Percentiles rank a stretch among this genome's conserved stretches.
phyloP scores from a whole-genome alignment of 139 green algal species.

The Closterium sp. region DNA sequence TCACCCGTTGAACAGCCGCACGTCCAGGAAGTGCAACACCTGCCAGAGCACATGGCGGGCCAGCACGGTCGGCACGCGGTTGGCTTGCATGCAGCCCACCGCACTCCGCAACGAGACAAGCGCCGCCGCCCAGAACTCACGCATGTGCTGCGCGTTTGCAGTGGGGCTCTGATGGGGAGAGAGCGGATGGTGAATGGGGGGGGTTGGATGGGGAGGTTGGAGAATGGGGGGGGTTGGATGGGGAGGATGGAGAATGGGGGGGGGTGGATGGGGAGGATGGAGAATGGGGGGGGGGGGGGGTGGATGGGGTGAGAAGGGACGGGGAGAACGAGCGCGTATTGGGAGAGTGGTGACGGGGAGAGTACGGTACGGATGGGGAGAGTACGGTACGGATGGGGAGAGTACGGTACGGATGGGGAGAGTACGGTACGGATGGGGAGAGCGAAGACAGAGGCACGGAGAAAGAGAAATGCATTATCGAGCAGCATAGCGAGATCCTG shows the following conservation, averaged over 20 bases:
- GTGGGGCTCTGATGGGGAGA: not conserved
- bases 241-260: too few species aligned
- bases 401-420: too few species aligned
- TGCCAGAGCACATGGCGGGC: slow-evolving; percentile 59
- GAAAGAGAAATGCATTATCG: not conserved
- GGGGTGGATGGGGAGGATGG: too few species aligned
- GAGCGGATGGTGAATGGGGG: not conserved
- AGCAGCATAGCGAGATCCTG: not conserved
- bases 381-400: too few species aligned
- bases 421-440: too few species aligned
- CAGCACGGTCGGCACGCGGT: slow-evolving; percentile 81
- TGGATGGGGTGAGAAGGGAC: too few species aligned
- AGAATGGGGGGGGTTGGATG: too few species aligned
- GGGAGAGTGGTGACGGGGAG: too few species aligned
- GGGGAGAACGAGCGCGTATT: too few species aligned
- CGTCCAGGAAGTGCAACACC: slow-evolving; percentile 90
- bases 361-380: too few species aligned
- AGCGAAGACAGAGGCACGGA: not conserved
- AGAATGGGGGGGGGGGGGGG: too few species aligned
- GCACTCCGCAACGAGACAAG: not conserved
- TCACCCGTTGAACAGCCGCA: slow-evolving; percentile 87
- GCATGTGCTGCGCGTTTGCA: not conserved
- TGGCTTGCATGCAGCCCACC: slow-evolving; percentile 59
- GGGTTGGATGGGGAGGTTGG: slow-evolving; percentile 50
- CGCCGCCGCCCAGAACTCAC: not conserved